Evolutionary conservation across 768 basidiomycete species (phyloP).

Genomic region (Psilocybe tampanensis): DNA sequence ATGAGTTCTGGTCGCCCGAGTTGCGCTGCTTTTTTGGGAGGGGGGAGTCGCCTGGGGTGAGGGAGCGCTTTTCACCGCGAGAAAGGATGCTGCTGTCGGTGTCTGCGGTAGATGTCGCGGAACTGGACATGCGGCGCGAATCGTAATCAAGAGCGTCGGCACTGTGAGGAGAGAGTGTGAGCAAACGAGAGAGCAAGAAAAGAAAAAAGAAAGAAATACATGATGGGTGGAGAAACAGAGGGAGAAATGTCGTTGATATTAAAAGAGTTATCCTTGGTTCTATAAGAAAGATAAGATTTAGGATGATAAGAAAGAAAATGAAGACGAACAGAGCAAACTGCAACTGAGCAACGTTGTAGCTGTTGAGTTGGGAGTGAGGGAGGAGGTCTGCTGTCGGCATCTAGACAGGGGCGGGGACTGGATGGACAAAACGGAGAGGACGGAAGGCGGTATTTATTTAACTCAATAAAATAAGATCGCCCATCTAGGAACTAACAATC

Average conservation of each 20-base stretch:
- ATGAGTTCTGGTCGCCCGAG: constrained; percentile 31
- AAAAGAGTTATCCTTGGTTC: constrained; percentile 36
- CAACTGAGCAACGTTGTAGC: constrained; percentile 66
- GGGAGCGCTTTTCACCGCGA: constrained; percentile 59
- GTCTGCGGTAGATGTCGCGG: constrained; percentile 68
- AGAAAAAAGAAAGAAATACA: constrained; percentile 31
- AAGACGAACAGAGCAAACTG: constrained; percentile 53
- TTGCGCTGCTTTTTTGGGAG: constrained; percentile 53
- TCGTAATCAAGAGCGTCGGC: constrained; percentile 56
- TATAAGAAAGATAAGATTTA: constrained; percentile 11
- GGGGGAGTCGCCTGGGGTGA: constrained; percentile 58
- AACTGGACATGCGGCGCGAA: constrained; percentile 76
- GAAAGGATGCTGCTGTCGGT: constrained; percentile 64
- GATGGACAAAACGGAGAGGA: constrained; percentile 9
- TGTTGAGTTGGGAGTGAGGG: constrained; percentile 45
- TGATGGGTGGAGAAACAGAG: constrained; percentile 45
- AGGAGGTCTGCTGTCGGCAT: constrained; percentile 63
- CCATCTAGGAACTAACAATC: constrained; percentile 29
- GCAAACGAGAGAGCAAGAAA: constrained; percentile 14
- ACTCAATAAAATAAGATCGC: constrained; percentile 22
- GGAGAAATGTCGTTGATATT: constrained; percentile 50
- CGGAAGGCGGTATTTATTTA: constrained; percentile 28
- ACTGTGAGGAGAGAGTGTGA: constrained; percentile 26
- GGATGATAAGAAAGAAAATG: constrained; percentile 29
- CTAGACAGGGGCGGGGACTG: constrained; percentile 22